Base-by-base conservation (phyloP, 192 early-diverging fungal species). In the Chytriomyces confervae region DNA sequence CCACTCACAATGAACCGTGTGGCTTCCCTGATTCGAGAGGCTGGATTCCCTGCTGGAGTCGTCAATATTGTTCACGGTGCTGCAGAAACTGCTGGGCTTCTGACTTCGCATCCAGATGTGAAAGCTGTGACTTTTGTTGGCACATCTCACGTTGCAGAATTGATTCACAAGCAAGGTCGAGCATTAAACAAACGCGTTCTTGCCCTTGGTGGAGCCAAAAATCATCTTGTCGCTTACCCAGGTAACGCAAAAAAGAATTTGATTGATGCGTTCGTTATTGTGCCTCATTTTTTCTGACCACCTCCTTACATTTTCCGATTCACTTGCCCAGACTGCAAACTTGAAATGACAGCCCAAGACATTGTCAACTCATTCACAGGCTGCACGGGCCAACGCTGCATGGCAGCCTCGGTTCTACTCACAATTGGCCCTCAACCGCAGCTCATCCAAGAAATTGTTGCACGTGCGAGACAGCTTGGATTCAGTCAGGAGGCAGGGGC, bases 71-170 rank as follows among this genome's bases (percentile, higher is more conserved):
- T 95, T 23, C 81, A 95, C 71, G 94, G 94, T 20, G 84, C 84
- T 27, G 86, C 82, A 18, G 80, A 83, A 49, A 78, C 87, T 8
- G 94, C 92, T 36, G 67, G 80, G 61, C 80, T 85, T 36, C 78
- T 95, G 43, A 69, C 88, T 24, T 88, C 88, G 11, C 92, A 94
- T 79, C 84, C 86, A 0, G 77, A 83, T 61, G 89, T 94, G 44
- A 79, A 77, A 24, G 93, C 92, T 0, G 86, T 94, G 66, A 90
- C 93, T 5, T 95, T 95, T 87, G 94, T 95, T 0, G 94, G 94
- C 43, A 92, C 93, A 0, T 91, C 93, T 5, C 83, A 83, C n/a
- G 89, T 95, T n/a, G 93, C 93, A 3, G 89, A 91, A 73, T 45
- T 84, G 29, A 81, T 94, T 0, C 77, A 84, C 18, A 69, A 81